Base-by-base conservation (phyloP, 345 rosid species). In the Geranium rotundifolium region DNA sequence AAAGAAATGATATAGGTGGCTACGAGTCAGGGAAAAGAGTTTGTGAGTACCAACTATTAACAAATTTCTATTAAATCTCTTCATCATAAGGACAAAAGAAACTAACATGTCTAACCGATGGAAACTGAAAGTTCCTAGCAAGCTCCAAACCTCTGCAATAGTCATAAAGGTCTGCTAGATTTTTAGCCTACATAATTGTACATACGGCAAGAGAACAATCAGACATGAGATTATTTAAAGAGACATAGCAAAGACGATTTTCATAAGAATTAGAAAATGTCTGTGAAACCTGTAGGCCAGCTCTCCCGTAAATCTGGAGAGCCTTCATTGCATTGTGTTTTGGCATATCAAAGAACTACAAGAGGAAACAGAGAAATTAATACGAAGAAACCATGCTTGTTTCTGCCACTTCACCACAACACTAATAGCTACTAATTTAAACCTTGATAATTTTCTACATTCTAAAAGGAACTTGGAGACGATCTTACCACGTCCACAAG, bases 1-100 rank as follows among this genome's bases (percentile, higher is more conserved):
- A 73, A 0, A 86, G 89, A 79, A 95, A 95, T 23, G 97, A 88
- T 71, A 97, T 92, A 67, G 99, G 97, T 19, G 99, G 97, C 95
- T 95, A 79, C 17, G 57, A 50, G 54, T 46, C 19, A 58, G 14
- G 13, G 65, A 20, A 68, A 27, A 61, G 20, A 14, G 52, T 46
- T 46, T 9, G 16, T 46, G 52, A 46, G 52, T 10, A 37, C 7
- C 23, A 7, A 56, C 27, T n/a, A 56, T 17, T 57, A 27, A 20
- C 19, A 37, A n/a, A n/a, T 37, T 37, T 27, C 1, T 30, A 17
- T 56, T 61, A 62, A 52, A 29, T 67, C 23, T 23, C 27, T 23
- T 23, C 46, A 5, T 1, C 12, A 56, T 30, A 4, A 23, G 50
- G 56, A 41, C 39, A 59, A 73, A 55, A 14, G 19, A 57, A 57